Evolutionary conservation across 1,284 basidiomycete species (phyloP).

Genomic region (Naganishia cerealis): DNA sequence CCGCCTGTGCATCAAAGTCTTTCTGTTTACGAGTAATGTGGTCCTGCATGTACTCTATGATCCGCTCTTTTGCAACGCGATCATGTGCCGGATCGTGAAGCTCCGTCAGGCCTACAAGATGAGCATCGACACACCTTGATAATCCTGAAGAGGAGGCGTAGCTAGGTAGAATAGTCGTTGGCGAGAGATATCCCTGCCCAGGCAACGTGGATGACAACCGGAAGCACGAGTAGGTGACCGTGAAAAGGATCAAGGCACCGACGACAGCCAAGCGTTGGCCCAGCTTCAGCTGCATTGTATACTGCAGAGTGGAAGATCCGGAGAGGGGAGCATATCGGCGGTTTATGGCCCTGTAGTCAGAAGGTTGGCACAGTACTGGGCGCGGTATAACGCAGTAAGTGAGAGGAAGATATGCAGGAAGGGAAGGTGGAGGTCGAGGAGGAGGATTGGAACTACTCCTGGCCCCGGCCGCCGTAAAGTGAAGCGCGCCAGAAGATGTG

Average conservation of each 20-base stretch:
- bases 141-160: constrained; percentile 1
- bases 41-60: constrained; percentile 15
- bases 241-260: not conserved
- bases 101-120: not conserved
- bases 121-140: not conserved
- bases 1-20: constrained; percentile 36
- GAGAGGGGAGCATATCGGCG: not conserved
- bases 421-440: too few relatives aligned
- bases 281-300: constrained; percentile 2
- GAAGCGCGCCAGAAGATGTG: too few relatives aligned
- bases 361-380: too few relatives aligned
- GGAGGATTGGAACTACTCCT: too few relatives aligned
- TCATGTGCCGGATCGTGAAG: not conserved
- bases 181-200: constrained; percentile 8
- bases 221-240: not conserved
- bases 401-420: too few relatives aligned
- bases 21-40: constrained; percentile 37
- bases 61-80: not conserved
- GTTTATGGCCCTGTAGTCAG: not conserved
- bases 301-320: not conserved
- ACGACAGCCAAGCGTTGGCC: not conserved
- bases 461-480: too few relatives aligned
- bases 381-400: too few relatives aligned
- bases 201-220: not conserved
- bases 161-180: not conserved